Evolutionary conservation across 2,329 filamentous ascomycete species (phyloP), one percentile per base, ranked within the genome.

Genomic region (Verticillium longisporum): DNA sequence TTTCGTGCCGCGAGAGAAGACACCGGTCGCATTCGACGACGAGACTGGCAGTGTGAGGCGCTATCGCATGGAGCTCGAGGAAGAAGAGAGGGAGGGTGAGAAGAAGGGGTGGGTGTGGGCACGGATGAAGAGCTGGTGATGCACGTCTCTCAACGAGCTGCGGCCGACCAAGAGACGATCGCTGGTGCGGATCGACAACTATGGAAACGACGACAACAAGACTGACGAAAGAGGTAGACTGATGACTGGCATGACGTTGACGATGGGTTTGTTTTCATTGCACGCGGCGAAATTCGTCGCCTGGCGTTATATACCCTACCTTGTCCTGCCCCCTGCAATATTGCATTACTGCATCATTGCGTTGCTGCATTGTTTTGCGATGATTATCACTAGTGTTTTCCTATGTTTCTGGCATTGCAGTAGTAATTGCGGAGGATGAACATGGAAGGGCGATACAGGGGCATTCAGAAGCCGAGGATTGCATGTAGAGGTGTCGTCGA

Each of bases 11-110:
- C 76, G 75, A 57, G 75, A 76, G 37, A 74, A 73, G 63, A 77
- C 75, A 57, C 78, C 81, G 57, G 71, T 85, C 13, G 75, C 78
- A 2, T 88, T 88, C 62, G 84, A 87, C 66, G 84, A 87, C 66
- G 85, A 88, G 69, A 75, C 79, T 1, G 85, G 86, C 21, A 88
- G 85, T 61, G 86, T 88, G 62, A 77, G 86, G 15, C 77, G 86
- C 15, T 88, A 88, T 70, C 76, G 86, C 4, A 75, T 88, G 3
- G 80, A 84, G 45, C 74, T 88, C 3, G 83, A 38, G 14, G 57
- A 59, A 45, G 45, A 59, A 31, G 18, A 31, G 31, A 15, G 13
- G 32, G 13, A 31, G 14, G 18, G 32, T n/a, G 21, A 31, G 41
- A 31, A 14, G 14, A 59, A 55, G 57, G 13, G 14, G 15, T 59